phyloP scores from a whole-genome alignment of 1,284 basidiomycete genomes.

The Thecaphora frezii region DNA sequence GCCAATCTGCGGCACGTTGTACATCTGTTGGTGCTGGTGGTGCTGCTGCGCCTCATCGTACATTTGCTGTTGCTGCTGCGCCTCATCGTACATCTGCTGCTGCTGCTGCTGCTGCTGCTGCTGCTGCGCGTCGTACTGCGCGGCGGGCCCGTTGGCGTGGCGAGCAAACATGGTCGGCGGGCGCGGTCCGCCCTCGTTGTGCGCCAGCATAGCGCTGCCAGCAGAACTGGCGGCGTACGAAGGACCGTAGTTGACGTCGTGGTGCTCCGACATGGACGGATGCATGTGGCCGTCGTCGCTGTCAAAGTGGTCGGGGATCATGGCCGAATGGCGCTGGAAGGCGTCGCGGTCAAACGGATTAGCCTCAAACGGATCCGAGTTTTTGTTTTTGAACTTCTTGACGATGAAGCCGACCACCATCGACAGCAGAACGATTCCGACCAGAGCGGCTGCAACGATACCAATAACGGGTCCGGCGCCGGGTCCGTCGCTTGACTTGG shows the following conservation, averaged over 20 bases:
- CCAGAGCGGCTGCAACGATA: constrained; percentile 58
- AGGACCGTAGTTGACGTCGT: constrained; percentile 31
- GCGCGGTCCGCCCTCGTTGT: constrained; percentile 54
- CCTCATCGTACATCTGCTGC: no score
- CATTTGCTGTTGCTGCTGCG: no score
- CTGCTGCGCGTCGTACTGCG: constrained; percentile 12
- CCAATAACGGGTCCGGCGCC: constrained; percentile 57
- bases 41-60: constrained; percentile 7
- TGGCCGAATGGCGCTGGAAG: constrained; percentile 54
- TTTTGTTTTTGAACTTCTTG: constrained; percentile 46
- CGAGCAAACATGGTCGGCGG: constrained; percentile 59
- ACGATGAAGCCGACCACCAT: constrained; percentile 55
- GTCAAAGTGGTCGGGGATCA: constrained; percentile 55
- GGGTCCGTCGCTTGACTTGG: constrained; percentile 17
- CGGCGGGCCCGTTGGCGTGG: constrained; percentile 43
- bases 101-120: no score
- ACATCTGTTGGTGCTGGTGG: constrained; percentile 17
- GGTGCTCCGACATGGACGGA: constrained; percentile 42
- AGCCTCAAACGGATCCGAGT: constrained; percentile 54
- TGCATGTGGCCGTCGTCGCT: constrained; percentile 43
- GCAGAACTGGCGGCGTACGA: constrained; percentile 30
- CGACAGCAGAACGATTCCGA: constrained; percentile 57
- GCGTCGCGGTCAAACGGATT: constrained; percentile 58
- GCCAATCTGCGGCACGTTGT: constrained; percentile 26
- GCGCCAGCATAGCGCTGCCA: constrained; percentile 26